Conservation (phyloP, 306 rosid genomes). For the Hippophae gyantsensis region DNA sequence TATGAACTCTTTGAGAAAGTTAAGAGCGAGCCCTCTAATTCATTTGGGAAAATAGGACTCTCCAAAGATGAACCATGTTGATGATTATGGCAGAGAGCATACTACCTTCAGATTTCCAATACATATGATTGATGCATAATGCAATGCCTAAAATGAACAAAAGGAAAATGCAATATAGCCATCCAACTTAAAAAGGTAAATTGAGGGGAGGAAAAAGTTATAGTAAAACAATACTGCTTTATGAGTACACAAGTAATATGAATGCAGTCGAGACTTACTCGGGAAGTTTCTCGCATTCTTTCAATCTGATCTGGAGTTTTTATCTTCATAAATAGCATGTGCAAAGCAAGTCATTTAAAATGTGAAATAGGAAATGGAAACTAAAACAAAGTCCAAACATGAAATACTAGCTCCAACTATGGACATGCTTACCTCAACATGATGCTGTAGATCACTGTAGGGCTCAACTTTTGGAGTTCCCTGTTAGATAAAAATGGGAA, state of each 20-base stretch:
- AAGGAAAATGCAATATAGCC: no score
- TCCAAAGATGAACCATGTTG: no score
- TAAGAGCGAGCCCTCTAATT: no score
- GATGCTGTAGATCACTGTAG: constrained; percentile 60
- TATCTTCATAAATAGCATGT: constrained; percentile 41
- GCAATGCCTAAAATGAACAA: no score
- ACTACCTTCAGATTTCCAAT: no score
- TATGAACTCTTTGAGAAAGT: no score
- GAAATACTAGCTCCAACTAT: neutral
- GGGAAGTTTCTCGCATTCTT: constrained; percentile 79
- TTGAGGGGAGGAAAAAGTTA: no score
- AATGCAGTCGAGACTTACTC: constrained; percentile 32
- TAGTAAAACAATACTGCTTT: neutral
- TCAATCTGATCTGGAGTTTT: constrained; percentile 61
- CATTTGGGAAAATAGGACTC: no score
- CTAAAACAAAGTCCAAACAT: constrained; percentile 2
- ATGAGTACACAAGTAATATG: neutral
- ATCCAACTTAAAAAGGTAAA: no score
- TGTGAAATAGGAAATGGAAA: constrained; percentile 4
- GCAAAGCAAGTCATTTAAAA: neutral
- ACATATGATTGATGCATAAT: no score
- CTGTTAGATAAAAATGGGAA: constrained; percentile 20
- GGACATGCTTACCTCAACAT: constrained; percentile 57
- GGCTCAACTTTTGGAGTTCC: constrained; percentile 85
- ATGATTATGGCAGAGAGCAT: no score